Conservation (phyloP, 2,329 filamentous ascomycete genomes). For the Aspergillus caelatus region DNA sequence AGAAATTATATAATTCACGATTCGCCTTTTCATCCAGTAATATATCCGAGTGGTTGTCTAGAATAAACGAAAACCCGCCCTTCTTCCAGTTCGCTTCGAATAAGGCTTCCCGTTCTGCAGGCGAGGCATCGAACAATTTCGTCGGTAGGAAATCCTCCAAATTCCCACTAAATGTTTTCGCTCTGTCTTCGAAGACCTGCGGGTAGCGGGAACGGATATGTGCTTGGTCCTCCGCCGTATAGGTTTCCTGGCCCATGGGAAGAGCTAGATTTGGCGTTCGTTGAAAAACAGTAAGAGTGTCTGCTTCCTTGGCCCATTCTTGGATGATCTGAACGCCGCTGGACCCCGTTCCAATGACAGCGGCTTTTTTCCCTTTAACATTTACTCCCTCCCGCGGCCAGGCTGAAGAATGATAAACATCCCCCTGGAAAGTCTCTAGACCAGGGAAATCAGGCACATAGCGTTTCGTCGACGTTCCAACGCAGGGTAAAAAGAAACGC, state of each 20-base stretch:
- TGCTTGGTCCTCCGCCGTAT: slow-evolving; percentile 51
- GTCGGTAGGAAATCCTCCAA: neutral
- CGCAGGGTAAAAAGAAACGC: slow-evolving; percentile 50
- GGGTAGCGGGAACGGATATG: neutral
- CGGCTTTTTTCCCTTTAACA: slow-evolving; percentile 52
- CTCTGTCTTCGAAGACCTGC: neutral
- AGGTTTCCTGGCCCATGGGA: slow-evolving; percentile 60
- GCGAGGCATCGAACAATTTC: slow-evolving; percentile 54
- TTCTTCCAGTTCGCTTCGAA: slow-evolving; percentile 54
- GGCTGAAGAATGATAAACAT: slow-evolving; percentile 57
- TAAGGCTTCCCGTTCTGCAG: slow-evolving; percentile 52
- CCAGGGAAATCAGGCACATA: slow-evolving; percentile 46
- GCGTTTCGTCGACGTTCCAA: slow-evolving; percentile 49
- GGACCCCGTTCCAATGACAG: slow-evolving; percentile 58
- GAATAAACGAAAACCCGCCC: slow-evolving; percentile 59
- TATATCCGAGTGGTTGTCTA: slow-evolving; percentile 56
- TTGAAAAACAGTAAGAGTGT: slow-evolving; percentile 57
- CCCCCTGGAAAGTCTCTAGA: slow-evolving; percentile 50
- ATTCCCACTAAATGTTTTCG: neutral
- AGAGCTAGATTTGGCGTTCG: slow-evolving; percentile 67
- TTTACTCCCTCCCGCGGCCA: slow-evolving; percentile 55
- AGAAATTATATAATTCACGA: slow-evolving; percentile 57
- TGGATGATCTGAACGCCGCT: slow-evolving; percentile 62
- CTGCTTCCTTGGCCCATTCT: slow-evolving; percentile 56
- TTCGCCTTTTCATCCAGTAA: slow-evolving; percentile 53